These are phyloP conservation scores for Penicillium digitatum DNA, from an alignment of 2,329 filamentous ascomycete species.

Conservation along the genomic window DNA sequence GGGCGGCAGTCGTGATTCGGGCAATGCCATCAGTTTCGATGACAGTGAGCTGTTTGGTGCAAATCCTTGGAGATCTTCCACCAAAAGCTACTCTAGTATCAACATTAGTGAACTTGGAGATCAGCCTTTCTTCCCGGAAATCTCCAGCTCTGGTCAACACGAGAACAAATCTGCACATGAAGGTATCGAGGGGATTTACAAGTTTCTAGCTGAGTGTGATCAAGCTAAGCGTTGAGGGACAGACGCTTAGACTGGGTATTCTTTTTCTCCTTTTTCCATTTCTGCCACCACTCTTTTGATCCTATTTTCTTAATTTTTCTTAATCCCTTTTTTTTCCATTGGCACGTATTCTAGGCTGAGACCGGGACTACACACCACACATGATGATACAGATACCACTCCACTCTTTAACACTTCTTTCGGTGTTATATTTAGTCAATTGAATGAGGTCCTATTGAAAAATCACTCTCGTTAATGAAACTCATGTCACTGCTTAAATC, in stretches of 20 bases:
- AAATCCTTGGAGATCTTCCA: constrained; percentile 54
- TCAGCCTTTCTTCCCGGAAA: constrained; percentile 39
- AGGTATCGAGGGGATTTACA: constrained; percentile 62
- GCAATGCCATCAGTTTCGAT: constrained; percentile 38
- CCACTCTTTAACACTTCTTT: constrained; percentile 16
- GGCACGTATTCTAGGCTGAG: constrained; percentile 7
- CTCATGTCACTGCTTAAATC: too few species aligned
- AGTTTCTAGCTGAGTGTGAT: constrained; percentile 63
- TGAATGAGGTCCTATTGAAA: neutral
- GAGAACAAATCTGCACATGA: constrained; percentile 53
- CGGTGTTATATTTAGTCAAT: neutral
- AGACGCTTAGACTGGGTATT: neutral
- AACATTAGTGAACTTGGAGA: constrained; percentile 51
- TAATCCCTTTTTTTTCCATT: neutral
- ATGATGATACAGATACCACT: constrained; percentile 24
- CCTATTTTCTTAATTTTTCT: constrained; percentile 4
- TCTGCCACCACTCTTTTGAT: neutral
- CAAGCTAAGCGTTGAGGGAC: constrained; percentile 33
- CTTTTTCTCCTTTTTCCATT: neutral
- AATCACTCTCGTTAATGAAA: neutral
- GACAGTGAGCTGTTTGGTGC: constrained; percentile 43
- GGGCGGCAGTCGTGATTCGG: constrained; percentile 24
- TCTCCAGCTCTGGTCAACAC: constrained; percentile 34
- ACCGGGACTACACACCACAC: constrained; percentile 2
- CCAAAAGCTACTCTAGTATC: constrained; percentile 56